phyloP scores from a whole-genome alignment of 495 filamentous ascomycete genomes.

The Aspergillus asperescens region DNA sequence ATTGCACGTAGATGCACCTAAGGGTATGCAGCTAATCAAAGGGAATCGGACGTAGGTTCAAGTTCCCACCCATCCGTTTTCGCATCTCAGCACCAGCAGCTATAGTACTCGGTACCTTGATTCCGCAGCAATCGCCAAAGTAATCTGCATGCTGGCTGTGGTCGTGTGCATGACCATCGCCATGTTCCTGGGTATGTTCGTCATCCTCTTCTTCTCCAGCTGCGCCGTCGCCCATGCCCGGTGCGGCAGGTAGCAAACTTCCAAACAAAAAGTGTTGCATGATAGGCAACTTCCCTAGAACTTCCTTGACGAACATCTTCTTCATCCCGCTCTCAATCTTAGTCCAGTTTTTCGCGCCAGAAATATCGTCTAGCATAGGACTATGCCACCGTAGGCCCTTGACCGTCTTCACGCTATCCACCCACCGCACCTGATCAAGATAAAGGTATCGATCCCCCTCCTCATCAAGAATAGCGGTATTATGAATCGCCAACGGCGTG shows the following conservation, averaged over 20 bases:
- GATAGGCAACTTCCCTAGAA: conserved; percentile 88
- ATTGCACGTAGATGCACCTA: no score
- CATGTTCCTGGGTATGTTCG: conserved; percentile 62
- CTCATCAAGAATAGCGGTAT: conserved; percentile 77
- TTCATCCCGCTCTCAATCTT: conserved; percentile 95
- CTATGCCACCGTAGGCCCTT: conserved; percentile 94
- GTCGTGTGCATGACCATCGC: conserved; percentile 59
- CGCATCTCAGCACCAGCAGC: conserved; percentile 81
- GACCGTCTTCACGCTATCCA: conserved; percentile 94
- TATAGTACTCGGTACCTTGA: conserved; percentile 91
- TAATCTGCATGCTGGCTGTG: conserved; percentile 42
- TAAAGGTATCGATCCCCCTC: conserved; percentile 79
- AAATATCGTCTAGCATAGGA: conserved; percentile 98
- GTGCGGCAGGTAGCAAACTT: conserved; percentile 66
- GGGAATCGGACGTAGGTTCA: conserved; percentile 73
- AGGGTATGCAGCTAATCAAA: conserved; percentile 67
- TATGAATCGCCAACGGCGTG: conserved; percentile 82
- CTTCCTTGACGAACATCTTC: conserved; percentile 92
- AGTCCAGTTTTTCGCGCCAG: conserved; percentile 79
- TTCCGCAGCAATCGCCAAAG: conserved; percentile 98
- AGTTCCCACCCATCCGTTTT: conserved; percentile 57
- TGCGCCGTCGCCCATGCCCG: conserved; percentile 64
- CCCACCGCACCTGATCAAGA: conserved; percentile 84
- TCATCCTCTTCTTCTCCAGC: conserved; percentile 48
- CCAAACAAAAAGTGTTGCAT: conserved; percentile 99